These are phyloP conservation scores for Gracilaria caudata DNA, from an alignment of 23 red algal genomes.

Conservation along the genomic window DNA sequence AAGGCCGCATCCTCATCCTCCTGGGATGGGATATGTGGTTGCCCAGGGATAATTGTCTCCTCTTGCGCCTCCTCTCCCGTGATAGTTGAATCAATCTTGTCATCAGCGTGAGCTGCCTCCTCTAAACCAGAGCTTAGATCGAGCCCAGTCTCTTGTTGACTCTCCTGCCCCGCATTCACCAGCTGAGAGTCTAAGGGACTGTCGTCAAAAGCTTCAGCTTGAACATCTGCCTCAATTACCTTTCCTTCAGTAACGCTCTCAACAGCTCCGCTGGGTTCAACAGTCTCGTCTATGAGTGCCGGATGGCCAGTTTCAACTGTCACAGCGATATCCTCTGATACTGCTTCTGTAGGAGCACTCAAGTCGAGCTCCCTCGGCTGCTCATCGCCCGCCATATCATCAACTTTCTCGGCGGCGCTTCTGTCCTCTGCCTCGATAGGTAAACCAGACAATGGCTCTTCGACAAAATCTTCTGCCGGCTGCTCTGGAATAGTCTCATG, in stretches of 20 bases:
- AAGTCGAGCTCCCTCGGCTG: not conserved
- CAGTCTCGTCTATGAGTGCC: not conserved
- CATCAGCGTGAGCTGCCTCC: not conserved
- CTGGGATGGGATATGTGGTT: not conserved
- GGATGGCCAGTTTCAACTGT: not conserved
- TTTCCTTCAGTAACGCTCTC: not conserved
- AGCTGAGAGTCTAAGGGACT: too few species aligned
- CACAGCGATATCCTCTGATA: not conserved
- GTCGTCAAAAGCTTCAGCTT: too few species aligned
- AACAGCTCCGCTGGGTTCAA: not conserved
- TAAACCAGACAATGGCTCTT: not conserved
- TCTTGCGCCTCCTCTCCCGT: not conserved
- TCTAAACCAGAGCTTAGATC: conserved; percentile 1
- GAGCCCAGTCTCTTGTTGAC: not conserved
- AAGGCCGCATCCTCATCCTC: not conserved
- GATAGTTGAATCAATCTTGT: not conserved
- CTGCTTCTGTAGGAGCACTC: not conserved
- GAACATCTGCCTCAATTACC: not conserved
- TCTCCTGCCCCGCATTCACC: not conserved
- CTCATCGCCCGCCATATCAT: not conserved
- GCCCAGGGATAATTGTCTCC: not conserved
- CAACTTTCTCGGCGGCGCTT: not conserved
- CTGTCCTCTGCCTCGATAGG: not conserved
- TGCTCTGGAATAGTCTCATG: not conserved
- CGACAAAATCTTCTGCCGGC: not conserved